These are phyloP conservation scores for Phylloporus sp. DNA, from an alignment of 768 basidiomycete genomes.

Conservation along the genomic window DNA sequence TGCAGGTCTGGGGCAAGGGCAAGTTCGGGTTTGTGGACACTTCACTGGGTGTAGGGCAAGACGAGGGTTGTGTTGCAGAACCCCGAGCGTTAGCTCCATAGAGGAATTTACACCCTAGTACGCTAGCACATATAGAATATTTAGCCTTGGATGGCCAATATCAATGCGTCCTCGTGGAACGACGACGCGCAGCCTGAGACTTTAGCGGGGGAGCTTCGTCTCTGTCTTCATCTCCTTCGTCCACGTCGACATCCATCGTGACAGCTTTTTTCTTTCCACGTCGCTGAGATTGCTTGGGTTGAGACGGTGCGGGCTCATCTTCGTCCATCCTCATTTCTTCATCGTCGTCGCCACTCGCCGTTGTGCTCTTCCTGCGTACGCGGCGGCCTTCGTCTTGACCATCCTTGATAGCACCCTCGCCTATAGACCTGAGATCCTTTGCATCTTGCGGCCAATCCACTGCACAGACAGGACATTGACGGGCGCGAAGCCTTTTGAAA, in stretches of 20 bases:
- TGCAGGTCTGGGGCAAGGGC: slow-evolving; percentile 83
- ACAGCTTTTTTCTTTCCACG: slow-evolving; percentile 27
- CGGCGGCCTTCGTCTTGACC: slow-evolving; percentile 51
- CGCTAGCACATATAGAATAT: slow-evolving; percentile 10
- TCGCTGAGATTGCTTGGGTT: slow-evolving; percentile 25
- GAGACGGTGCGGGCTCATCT: slow-evolving; percentile 32
- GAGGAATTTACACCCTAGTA: slow-evolving; percentile 25
- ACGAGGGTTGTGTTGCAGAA: slow-evolving; percentile 43
- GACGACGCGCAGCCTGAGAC: slow-evolving; percentile 22
- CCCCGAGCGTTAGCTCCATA: slow-evolving; percentile 22
- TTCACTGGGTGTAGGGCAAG: slow-evolving; percentile 26
- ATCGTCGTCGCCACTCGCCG: slow-evolving; percentile 39
- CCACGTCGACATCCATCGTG: slow-evolving; percentile 45
- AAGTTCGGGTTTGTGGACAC: slow-evolving; percentile 79
- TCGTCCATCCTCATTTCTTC: slow-evolving; percentile 36
- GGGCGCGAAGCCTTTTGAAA: slow-evolving; percentile 47
- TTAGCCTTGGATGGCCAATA: too few species aligned
- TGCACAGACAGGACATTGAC: slow-evolving; percentile 55
- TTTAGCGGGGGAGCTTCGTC: slow-evolving; percentile 18
- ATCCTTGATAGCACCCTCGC: slow-evolving; percentile 64
- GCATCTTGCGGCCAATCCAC: slow-evolving; percentile 57
- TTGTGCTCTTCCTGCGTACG: slow-evolving; percentile 31
- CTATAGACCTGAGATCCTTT: slow-evolving; percentile 51
- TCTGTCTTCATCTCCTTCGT: slow-evolving; percentile 33
- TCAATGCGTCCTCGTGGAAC: slow-evolving; percentile 18